Base-by-base conservation (phyloP, 495 filamentous ascomycete genomes). In the Aspergillus bridgeri region DNA sequence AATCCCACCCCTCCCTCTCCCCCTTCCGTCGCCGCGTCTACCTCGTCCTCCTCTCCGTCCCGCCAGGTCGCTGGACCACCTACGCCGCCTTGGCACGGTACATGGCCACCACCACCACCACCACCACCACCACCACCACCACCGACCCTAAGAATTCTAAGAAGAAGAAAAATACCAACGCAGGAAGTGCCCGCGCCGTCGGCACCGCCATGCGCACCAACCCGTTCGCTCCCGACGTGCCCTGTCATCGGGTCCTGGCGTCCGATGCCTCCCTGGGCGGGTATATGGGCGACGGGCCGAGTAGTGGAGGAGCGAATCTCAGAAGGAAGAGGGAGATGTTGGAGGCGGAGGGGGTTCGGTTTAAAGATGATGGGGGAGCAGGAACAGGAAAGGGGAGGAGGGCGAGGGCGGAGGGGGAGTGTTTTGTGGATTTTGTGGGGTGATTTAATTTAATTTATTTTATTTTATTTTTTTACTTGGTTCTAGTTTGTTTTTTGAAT, bases 121-220 rank as follows among this genome's bases (percentile, higher is more conserved):
- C 33, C 33, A 15, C 33, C 5, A 15, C 9, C 29, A 7, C 29
- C 8, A 33, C 5, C 5, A 33, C 5, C 29, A 33, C 2, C 33
- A 15, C 33, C 33, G 17, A 38, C 33, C 8, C 9, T 4, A 38
- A 38, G 1, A 9, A 3, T 1, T 2, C 29, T 2, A 27, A 27
- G 25, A 7, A 9, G 8, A 38, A 38, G 8, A 2, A 38, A 38
- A 15, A 3, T 13, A 11, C 6, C 1, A 2, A 2, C 9, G 9
- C 7, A 38, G 33, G 33, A 8, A 38, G 87, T 9, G 86, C 91
- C 23, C 79, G 91, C 2, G 91, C 91, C 2, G 86, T 96, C 3
- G 91, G 91, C 11, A 89, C 86, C 57, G 90, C 90, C 0, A 81
- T 90, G 65, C 80, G 89, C 20, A 79, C 75, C 17, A 90, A 89